Percentiles rank a stretch among this genome's conserved stretches.
These are phyloP conservation scores for Avena sativa DNA, from an alignment of 176 grass and related monocot genomes.

Conservation along the genomic window DNA sequence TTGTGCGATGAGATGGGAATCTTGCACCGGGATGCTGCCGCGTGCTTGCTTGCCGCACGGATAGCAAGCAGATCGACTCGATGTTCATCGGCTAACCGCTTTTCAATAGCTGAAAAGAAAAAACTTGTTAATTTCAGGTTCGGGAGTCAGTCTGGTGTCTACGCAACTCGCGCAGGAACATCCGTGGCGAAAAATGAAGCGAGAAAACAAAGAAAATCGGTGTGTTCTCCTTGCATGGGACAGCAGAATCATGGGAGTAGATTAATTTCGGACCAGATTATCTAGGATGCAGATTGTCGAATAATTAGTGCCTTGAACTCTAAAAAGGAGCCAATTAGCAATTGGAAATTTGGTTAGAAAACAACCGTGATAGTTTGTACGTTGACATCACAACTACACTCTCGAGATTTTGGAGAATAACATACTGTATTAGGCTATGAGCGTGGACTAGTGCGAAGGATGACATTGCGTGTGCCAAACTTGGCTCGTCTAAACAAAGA, in stretches of 20 bases:
- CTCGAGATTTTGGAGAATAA: neutral
- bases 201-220: neutral
- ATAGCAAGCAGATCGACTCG: neutral
- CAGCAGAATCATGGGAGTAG: neutral
- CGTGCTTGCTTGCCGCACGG: conserved; percentile 19
- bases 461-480: neutral
- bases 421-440: neutral
- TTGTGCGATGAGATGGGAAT: conserved; percentile 28
- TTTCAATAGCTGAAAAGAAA: neutral
- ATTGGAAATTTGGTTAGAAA: neutral
- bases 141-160: conserved; percentile 20
- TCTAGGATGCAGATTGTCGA: neutral
- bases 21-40: conserved; percentile 3
- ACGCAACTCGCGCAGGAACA: conserved; percentile 5
- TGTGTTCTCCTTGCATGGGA: conserved; percentile 8
- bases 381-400: neutral
- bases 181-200: neutral
- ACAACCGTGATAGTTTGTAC: neutral
- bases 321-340: neutral
- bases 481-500: neutral
- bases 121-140: neutral
- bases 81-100: conserved; percentile 36
- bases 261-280: neutral
- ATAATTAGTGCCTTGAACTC: neutral
- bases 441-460: neutral